phyloP scores from a whole-genome alignment of 345 rosid species.

The Eucalyptus microcorys region DNA sequence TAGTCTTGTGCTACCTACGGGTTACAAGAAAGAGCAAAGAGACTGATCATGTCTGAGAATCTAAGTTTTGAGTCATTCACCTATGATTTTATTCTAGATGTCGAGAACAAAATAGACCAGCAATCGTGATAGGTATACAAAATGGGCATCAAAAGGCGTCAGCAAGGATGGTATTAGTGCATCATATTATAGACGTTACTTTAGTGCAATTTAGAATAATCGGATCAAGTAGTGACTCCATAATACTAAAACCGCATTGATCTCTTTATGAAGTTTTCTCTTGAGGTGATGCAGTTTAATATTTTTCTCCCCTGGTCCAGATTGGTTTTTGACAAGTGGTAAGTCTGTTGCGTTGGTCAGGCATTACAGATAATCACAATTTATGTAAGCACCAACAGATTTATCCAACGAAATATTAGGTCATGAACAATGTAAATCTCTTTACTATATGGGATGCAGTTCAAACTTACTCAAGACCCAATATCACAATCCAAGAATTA shows the following conservation, averaged over 20 bases:
- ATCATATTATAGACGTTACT: not conserved
- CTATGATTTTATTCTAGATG: not conserved
- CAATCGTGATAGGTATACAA: not conserved
- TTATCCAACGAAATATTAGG: not conserved
- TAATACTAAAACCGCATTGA: not conserved
- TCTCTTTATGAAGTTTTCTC: not conserved
- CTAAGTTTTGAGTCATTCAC: not conserved
- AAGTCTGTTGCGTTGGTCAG: not conserved
- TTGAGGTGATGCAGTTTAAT: not conserved
- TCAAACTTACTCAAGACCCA: not conserved
- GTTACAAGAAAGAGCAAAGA: slow-evolving; percentile 6
- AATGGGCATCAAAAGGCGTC: not conserved
- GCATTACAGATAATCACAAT: not conserved
- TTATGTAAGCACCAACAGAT: not conserved
- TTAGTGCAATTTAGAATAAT: not conserved
- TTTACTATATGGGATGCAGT: not conserved
- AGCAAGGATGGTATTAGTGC: not conserved
- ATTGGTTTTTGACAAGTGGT: not conserved
- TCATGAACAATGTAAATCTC: not conserved
- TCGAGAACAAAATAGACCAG: not conserved
- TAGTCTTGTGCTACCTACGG: slow-evolving; percentile 16
- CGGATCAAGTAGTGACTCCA: not conserved
- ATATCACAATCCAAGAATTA: not conserved
- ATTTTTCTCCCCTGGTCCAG: not conserved
- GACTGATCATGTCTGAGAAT: not conserved